Base-by-base conservation (phyloP, 805 yeast species). In the Phaffomyces antillensis region DNA sequence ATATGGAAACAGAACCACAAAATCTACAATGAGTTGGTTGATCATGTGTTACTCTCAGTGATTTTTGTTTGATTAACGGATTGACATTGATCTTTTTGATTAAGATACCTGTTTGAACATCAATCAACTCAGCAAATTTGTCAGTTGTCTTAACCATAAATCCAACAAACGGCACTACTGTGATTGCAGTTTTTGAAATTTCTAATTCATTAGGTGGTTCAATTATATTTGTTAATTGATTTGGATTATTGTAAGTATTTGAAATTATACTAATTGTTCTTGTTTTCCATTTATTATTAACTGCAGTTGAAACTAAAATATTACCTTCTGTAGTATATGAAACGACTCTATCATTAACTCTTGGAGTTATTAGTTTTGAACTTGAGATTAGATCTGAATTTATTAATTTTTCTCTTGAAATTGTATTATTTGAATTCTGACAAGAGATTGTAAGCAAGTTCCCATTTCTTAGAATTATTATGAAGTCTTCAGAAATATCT, bases 11-110 rank as follows among this genome's bases (percentile, higher is more conserved):
- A 66, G 95, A 83, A 3, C 96, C 96, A 68, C 96, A 88, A 63
- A 88, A 88, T 39, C 84, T 74, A 64, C 96, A 88, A 65, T 88
- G 96, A 1, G 88, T 80, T 7, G 95, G 95, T 52, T 83, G 88
- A 37, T 85, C 82, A 59, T 88, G 95, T 50, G 86, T 78, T 1
- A 85, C 93, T 45, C 72, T 68, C 49, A 88, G 73, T 0, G 83
- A 59, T 2, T 75, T 75, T 3, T 44, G 51, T 35, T 77, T 78
- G 65, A 79, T 37, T 12, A 23, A 81, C 33, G 74, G 74, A 0
- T 83, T 86, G 39, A 88, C 76, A 26, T 70, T 64, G 53, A 86
- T 75, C 36, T 70, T 73, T 50, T 77, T 78, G 43, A 88, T 66
- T 34, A 85, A 63, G 0, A 81, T 78, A 7, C 96, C 96, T 0